Evolutionary conservation across 192 early-diverging fungal species (phyloP).

Genomic region (Podochytrium sp.): DNA sequence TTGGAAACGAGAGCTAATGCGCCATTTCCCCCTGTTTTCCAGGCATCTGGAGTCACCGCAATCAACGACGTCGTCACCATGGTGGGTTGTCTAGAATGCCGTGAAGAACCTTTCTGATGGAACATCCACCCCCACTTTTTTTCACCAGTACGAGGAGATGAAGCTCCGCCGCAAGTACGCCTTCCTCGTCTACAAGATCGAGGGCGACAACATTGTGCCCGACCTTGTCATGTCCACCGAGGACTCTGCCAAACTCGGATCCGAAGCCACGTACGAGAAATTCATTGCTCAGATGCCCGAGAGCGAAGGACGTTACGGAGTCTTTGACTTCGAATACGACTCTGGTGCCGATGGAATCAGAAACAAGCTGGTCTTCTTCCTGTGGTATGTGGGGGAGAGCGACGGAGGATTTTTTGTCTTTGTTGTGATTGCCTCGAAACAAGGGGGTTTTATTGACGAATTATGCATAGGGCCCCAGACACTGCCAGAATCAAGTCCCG

Average conservation of each 20-base stretch:
- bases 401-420: not conserved
- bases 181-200: conserved; percentile 83
- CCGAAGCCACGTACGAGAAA: conserved; percentile 57
- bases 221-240: conserved; percentile 42
- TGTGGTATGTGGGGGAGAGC: conserved; percentile 65
- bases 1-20: too few relatives aligned
- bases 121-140: not conserved
- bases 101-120: not conserved
- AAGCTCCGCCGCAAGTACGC: conserved; percentile 72
- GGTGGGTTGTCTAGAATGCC: not conserved
- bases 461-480: conserved; percentile 76
- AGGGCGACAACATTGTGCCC: conserved; percentile 69
- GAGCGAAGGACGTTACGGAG: conserved; percentile 39
- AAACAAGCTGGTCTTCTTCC: conserved; percentile 85
- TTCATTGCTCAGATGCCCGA: conserved; percentile 68
- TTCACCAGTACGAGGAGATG: conserved; percentile 60
- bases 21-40: too few relatives aligned
- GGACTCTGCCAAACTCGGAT: conserved; percentile 33
- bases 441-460: too few relatives aligned
- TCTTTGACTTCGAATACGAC: conserved; percentile 83
- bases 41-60: conserved; percentile 22
- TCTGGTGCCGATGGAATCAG: conserved; percentile 67
- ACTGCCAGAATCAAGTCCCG: conserved; percentile 72
- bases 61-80: not conserved
- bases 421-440: not conserved